Evolutionary conservation across 805 yeast species (phyloP).

Genomic region (Hermanozyma aechmeae): DNA sequence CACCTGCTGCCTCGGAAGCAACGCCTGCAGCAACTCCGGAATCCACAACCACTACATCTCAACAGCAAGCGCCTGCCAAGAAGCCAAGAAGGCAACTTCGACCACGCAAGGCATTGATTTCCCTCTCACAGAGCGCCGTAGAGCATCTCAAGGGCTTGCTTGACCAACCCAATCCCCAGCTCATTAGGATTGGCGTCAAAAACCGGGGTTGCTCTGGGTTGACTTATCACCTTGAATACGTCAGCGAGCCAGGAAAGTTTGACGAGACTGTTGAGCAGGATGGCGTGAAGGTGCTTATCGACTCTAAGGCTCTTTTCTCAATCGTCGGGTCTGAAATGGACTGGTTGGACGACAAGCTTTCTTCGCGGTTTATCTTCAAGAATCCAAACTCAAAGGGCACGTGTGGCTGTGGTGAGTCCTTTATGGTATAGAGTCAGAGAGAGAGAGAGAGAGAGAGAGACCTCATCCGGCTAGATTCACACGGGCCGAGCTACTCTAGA

Average conservation of each 20-base stretch:
- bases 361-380: slow-evolving; percentile 82
- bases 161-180: slow-evolving; percentile 78
- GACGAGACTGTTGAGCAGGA: slow-evolving; percentile 92
- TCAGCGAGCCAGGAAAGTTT: slow-evolving; percentile 83
- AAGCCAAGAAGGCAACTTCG: slow-evolving; percentile 52
- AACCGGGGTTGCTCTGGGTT: slow-evolving; percentile 97
- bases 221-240: slow-evolving; percentile 86
- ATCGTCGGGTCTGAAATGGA: slow-evolving; percentile 98
- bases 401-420: slow-evolving; percentile 98
- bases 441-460: no score
- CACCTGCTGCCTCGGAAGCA: slow-evolving; percentile 1
- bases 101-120: slow-evolving; percentile 86
- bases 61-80: slow-evolving; percentile 5
- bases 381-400: slow-evolving; percentile 97
- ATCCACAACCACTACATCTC: slow-evolving; percentile 1
- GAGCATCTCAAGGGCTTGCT: slow-evolving; percentile 58
- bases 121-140: slow-evolving; percentile 69
- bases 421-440: slow-evolving; percentile 88
- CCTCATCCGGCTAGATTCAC: no score
- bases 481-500: no score
- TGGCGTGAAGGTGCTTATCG: slow-evolving; percentile 86
- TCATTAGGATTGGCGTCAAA: slow-evolving; percentile 87
- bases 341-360: slow-evolving; percentile 89
- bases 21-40: background rate
- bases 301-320: slow-evolving; percentile 91